Base-by-base conservation (phyloP, 495 filamentous ascomycete species). In the Aspergillus bertholletiae region DNA sequence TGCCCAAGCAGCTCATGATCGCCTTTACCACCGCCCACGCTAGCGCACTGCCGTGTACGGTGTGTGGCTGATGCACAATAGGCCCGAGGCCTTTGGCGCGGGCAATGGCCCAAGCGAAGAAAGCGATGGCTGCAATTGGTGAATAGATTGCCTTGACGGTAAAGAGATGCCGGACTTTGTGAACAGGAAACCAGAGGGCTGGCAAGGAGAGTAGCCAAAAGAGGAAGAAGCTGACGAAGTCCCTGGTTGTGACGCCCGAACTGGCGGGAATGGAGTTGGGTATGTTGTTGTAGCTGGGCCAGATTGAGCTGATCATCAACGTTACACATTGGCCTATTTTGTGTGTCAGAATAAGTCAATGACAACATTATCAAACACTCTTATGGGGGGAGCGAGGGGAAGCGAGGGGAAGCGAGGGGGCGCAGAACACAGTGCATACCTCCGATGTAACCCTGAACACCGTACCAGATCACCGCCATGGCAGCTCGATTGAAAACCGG, bases 101-200 rank as follows among this genome's bases (percentile, higher is more conserved):
- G 50, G 89, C 82, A 37, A 96, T 82, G 9, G 89, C 81, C 92
- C 92, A 97, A 58, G 92, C 91, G 70, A 96, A 90, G 77, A 92
- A 96, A 21, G 88, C 82, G 50, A 96, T 79, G 39, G 88, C 92
- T 23, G 91, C 91, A 37, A 80, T 77, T 0, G 92, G 92, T 3
- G 95, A 92, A 56, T 95, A 84, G 64, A 83, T 88, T 6, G 91
- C 81, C 73, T 97, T 97, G 63, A 88, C 89, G 18, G 92, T 96
- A 69, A 97, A 97, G 20, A 97, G 76, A 70, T 96, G 92, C 48
- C 92, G 75, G 30, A 82, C 72, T 54, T 82, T 71, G 54, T 82
- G 79, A 26, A 82, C 75, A 0, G 79, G 79, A 59, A 82, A 79
- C 87, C 90, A 97, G 46, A 97, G 86, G 7, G 88, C 89, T 0